phyloP scores from a whole-genome alignment of 192 early-diverging fungal species.

The Coemansia interrupta region DNA sequence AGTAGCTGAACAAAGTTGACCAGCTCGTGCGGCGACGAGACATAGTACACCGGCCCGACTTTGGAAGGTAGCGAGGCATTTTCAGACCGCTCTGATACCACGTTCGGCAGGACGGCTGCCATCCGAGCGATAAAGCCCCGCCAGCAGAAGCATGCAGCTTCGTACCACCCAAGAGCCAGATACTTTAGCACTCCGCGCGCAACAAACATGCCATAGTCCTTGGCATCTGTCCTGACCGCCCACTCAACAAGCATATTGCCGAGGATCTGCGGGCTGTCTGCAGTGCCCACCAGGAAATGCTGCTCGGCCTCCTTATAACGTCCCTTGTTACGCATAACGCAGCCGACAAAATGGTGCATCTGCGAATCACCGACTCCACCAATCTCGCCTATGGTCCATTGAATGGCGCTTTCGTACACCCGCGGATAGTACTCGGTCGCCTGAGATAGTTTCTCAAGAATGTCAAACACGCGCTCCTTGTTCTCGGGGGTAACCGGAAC shows the following conservation, averaged over 20 bases:
- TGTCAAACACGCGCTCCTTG: slow-evolving; percentile 62
- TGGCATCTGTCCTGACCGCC: slow-evolving; percentile 57
- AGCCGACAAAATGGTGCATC: slow-evolving; percentile 47
- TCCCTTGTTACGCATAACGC: slow-evolving; percentile 56
- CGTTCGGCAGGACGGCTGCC: slow-evolving; percentile 18
- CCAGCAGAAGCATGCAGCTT: slow-evolving; percentile 55
- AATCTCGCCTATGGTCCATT: slow-evolving; percentile 37
- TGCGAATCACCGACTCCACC: slow-evolving; percentile 40
- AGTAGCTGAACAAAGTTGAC: slow-evolving; percentile 67
- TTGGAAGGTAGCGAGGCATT: slow-evolving; percentile 37
- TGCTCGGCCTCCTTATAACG: slow-evolving; percentile 77
- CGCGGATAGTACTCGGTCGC: slow-evolving; percentile 49
- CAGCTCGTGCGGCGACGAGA: slow-evolving; percentile 45
- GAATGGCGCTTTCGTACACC: slow-evolving; percentile 47
- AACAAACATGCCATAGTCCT: slow-evolving; percentile 72
- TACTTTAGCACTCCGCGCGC: slow-evolving; percentile 80
- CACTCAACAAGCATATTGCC: slow-evolving; percentile 78
- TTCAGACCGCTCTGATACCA: slow-evolving; percentile 15
- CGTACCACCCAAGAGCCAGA: slow-evolving; percentile 56
- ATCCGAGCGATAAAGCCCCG: slow-evolving; percentile 37
- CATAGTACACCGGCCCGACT: slow-evolving; percentile 50
- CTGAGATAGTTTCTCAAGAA: slow-evolving; percentile 61
- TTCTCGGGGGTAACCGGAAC: slow-evolving; percentile 68
- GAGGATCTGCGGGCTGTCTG: slow-evolving; percentile 70
- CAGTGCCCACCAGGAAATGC: slow-evolving; percentile 81